phyloP scores from a whole-genome alignment of 441 rosid species.

The Adansonia rubrostipa region DNA sequence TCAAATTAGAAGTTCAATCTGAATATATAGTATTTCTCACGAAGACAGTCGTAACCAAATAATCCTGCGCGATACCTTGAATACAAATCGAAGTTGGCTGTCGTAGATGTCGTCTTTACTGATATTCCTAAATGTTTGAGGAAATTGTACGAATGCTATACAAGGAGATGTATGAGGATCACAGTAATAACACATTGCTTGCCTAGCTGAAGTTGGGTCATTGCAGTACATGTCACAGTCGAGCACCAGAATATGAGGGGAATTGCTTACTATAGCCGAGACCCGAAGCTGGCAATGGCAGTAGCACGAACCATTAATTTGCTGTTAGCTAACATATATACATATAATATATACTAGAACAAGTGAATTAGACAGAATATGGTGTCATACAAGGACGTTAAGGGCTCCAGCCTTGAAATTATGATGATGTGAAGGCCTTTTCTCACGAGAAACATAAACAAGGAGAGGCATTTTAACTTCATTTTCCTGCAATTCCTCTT shows the following conservation, averaged over 20 bases:
- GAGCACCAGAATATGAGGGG: not conserved
- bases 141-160: constrained; percentile 36
- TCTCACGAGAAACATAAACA: constrained; percentile 56
- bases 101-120: not conserved
- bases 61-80: not conserved
- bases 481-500: constrained; percentile 1
- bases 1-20: not conserved
- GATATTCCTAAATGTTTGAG: not conserved
- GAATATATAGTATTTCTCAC: not conserved
- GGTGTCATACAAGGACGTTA: constrained; percentile 45
- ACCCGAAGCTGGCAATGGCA: not conserved
- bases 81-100: not conserved
- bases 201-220: constrained; percentile 20
- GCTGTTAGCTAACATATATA: no score
- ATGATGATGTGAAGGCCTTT: constrained; percentile 44
- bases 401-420: constrained; percentile 60
- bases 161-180: not conserved
- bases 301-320: not conserved
- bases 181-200: constrained; percentile 4
- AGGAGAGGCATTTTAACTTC: constrained; percentile 40
- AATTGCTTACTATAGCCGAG: not conserved
- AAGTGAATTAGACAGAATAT: not conserved
- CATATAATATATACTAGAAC: no score
- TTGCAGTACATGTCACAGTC: constrained; percentile 19
- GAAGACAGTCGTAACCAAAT: no score